Percentiles rank a stretch among this genome's conserved stretches.
phyloP scores from a whole-genome alignment of 495 filamentous ascomycete genomes.

The Penicillium waksmanii region DNA sequence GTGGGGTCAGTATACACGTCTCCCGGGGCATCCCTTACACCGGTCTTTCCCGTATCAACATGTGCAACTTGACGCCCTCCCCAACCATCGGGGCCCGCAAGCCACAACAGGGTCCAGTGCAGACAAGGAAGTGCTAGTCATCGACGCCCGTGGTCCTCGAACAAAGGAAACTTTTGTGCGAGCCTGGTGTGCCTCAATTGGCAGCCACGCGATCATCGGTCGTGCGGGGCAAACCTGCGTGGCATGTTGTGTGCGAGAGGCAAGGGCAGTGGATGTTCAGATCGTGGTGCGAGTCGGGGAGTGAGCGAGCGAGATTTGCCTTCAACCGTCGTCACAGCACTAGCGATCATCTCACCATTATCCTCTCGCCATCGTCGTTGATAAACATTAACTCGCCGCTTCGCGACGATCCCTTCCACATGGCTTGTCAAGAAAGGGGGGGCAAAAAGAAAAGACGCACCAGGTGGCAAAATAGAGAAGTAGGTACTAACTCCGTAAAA shows the following conservation, averaged over 20 bases:
- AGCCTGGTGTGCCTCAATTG: constrained; percentile 70
- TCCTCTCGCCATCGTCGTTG: neutral
- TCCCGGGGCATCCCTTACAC: constrained; percentile 67
- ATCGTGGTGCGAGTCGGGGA: constrained; percentile 65
- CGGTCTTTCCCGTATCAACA: constrained; percentile 60
- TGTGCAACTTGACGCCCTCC: constrained; percentile 55
- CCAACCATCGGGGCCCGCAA: constrained; percentile 30
- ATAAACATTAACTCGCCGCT: neutral
- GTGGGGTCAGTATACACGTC: constrained; percentile 28
- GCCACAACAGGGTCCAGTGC: constrained; percentile 1
- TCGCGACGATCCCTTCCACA: constrained; percentile 2
- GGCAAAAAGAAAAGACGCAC: constrained; percentile 7
- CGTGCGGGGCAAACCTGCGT: constrained; percentile 65
- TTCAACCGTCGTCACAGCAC: neutral
- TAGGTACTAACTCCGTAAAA: no score
- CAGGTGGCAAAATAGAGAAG: constrained; percentile 1
- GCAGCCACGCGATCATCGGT: constrained; percentile 70
- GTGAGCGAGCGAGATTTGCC: constrained; percentile 1
- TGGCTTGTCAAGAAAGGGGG: neutral
- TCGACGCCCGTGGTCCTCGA: constrained; percentile 53
- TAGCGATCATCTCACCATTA: constrained; percentile 3
- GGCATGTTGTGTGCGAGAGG: constrained; percentile 71
- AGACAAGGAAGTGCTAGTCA: constrained; percentile 49
- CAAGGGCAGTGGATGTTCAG: constrained; percentile 65
- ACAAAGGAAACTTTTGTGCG: constrained; percentile 67